phyloP scores from a whole-genome alignment of 202 grass and related monocot species.

The Thinopyrum obtusiflorum region DNA sequence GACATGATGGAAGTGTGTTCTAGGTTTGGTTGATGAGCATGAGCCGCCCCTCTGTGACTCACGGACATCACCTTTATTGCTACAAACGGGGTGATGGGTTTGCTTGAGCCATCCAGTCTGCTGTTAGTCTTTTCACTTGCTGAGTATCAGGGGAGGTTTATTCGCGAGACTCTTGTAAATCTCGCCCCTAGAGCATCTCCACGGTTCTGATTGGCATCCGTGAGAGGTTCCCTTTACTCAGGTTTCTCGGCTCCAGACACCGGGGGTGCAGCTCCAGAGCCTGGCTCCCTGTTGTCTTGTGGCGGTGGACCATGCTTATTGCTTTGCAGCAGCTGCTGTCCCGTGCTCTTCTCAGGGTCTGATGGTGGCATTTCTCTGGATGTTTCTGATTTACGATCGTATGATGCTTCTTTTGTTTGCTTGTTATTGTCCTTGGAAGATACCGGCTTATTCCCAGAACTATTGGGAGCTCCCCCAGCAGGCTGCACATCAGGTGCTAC shows the following conservation, averaged over 20 bases:
- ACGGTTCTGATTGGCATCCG: too few relatives aligned
- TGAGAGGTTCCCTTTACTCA: too few relatives aligned
- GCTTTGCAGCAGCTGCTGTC: slow-evolving; percentile 31
- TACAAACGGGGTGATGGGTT: not conserved
- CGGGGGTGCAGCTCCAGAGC: not conserved
- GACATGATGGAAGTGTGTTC: slow-evolving; percentile 5
- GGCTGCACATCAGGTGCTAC: not conserved
- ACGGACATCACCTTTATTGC: slow-evolving; percentile 17
- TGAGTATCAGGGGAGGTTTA: not conserved
- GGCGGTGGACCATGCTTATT: not conserved
- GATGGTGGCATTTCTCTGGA: slow-evolving; percentile 26
- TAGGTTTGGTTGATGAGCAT: not conserved
- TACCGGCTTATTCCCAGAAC: slow-evolving; percentile 18
- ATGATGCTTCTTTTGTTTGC: slow-evolving; percentile 1
- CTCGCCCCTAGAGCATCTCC: slow-evolving; percentile 16
- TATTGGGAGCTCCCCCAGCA: not conserved
- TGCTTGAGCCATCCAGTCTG: slow-evolving; percentile 35
- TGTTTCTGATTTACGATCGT: slow-evolving; percentile 11
- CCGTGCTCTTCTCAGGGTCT: slow-evolving; percentile 8
- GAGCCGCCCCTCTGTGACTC: not conserved
- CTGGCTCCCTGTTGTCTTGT: slow-evolving; percentile 25
- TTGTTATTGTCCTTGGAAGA: slow-evolving; percentile 21
- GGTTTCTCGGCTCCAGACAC: not conserved
- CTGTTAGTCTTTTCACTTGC: slow-evolving; percentile 3
- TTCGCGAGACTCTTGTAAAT: slow-evolving; percentile 8